phyloP scores from a whole-genome alignment of 2,329 filamentous ascomycete genomes.

The Cadophora sp. region DNA sequence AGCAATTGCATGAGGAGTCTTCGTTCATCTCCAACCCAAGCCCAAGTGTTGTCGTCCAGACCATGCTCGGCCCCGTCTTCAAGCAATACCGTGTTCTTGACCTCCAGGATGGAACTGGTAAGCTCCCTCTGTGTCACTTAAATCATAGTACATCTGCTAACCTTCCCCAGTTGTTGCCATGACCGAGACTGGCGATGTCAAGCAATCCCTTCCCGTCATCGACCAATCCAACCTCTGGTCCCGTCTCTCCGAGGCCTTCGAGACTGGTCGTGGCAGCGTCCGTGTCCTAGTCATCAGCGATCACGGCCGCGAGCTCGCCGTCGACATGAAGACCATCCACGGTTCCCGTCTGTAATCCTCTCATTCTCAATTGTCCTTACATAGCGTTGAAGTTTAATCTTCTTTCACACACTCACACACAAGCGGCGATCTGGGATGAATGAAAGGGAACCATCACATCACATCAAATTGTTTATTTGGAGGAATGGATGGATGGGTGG shows the following conservation, averaged over 20 bases:
- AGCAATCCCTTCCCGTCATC: conserved; percentile 91
- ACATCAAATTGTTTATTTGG: conserved; percentile 25
- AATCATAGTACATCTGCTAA: conserved; percentile 23
- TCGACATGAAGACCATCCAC: conserved; percentile 99
- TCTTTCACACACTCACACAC: conserved; percentile 6
- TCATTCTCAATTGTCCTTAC: conserved; percentile 18
- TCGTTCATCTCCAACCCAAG: conserved; percentile 97
- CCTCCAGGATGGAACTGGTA: conserved; percentile 80
- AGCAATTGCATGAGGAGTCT: conserved; percentile 98
- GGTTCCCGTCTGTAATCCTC: conserved; percentile 63
- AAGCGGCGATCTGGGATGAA: conserved; percentile 23
- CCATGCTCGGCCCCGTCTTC: conserved; percentile 99
- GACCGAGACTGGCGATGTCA: conserved; percentile 97
- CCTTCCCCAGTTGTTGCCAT: conserved; percentile 78
- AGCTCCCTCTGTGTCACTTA: conserved; percentile 34
- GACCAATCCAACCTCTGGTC: conserved; percentile 90
- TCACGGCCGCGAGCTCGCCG: conserved; percentile 89
- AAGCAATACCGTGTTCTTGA: conserved; percentile 99
- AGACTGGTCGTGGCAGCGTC: conserved; percentile 90
- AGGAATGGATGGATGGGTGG: conserved; percentile 3
- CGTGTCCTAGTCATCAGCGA: conserved; percentile 96
- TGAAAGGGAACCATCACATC: conserved; percentile 12
- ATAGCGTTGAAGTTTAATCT: conserved; percentile 32
- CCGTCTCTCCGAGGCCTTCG: conserved; percentile 83
- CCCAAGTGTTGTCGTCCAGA: conserved; percentile 97